Evolutionary conservation across 2,329 filamentous ascomycete species (phyloP).

Genomic region (Neofusicoccum sp.): DNA sequence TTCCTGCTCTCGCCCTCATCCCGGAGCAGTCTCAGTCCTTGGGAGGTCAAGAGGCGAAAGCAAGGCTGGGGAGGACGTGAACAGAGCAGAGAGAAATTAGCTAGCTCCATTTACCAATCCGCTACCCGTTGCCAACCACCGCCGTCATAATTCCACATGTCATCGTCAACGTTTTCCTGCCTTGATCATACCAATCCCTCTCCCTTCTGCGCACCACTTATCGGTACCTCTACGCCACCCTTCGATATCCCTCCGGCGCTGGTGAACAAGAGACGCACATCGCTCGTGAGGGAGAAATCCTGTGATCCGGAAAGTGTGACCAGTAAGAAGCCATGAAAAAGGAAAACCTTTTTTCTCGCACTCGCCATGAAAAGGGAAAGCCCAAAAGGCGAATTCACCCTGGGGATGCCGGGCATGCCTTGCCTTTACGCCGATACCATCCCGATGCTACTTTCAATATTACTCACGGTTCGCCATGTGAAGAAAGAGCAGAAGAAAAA

Average conservation of each 20-base stretch:
- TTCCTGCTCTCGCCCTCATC: too few species aligned
- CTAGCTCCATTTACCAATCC: too few species aligned
- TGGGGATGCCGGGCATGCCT: background rate
- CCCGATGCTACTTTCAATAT: constrained; percentile 5
- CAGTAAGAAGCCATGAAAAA: background rate
- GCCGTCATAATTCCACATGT: too few species aligned
- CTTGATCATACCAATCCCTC: background rate
- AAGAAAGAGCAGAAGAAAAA: background rate
- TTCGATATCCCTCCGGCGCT: background rate
- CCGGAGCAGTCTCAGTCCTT: too few species aligned
- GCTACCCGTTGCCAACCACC: too few species aligned
- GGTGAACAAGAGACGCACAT: background rate
- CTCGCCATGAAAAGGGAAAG: background rate
- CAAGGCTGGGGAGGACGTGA: too few species aligned
- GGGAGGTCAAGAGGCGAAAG: too few species aligned
- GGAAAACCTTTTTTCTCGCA: background rate
- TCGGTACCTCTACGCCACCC: background rate
- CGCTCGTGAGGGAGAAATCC: background rate
- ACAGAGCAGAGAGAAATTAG: too few species aligned
- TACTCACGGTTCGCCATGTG: background rate
- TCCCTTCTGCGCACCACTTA: background rate
- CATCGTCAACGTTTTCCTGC: background rate
- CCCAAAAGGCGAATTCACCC: background rate
- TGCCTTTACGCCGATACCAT: constrained; percentile 1
- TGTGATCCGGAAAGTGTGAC: background rate